A percentile compares a stretch with the other conserved stretches of the same genome.
These are phyloP conservation scores for Plasmodiophora brassicae DNA, from an alignment of 208 protist genomes.

Conservation along the genomic window DNA sequence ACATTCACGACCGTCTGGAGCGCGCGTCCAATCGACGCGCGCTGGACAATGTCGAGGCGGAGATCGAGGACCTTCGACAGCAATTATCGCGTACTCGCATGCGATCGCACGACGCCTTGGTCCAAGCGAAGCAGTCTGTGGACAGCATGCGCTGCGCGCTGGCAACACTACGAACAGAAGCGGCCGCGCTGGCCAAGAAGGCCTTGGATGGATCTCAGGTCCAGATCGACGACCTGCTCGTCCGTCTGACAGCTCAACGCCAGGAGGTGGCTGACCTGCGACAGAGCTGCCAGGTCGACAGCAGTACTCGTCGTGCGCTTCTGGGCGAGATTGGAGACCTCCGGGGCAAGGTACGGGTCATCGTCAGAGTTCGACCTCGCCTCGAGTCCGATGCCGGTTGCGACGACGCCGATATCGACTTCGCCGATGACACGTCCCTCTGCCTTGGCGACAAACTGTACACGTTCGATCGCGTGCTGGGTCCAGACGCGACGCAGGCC, in stretches of 20 bases:
- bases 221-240: no score
- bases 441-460: constrained; percentile 11
- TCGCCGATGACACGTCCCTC: background rate
- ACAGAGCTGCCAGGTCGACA: background rate
- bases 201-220: no score
- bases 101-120: no score
- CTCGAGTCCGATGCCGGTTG: background rate
- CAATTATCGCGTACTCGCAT: no score
- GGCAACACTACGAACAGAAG: no score
- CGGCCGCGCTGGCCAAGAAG: no score
- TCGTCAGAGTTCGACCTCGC: background rate
- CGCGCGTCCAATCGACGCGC: no score
- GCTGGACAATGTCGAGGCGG: no score
- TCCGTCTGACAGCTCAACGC: background rate
- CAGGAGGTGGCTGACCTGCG: background rate
- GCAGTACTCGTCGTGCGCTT: background rate
- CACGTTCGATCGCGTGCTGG: constrained; percentile 1
- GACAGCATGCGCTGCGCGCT: no score
- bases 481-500: background rate
- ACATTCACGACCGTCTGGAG: no score
- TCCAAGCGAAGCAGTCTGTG: no score
- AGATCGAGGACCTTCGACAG: no score
- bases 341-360: background rate
- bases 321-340: background rate
- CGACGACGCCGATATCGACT: background rate